Evolutionary conservation across 164 flowering plant species (phyloP).

Genomic region (Pachysandra terminalis): DNA sequence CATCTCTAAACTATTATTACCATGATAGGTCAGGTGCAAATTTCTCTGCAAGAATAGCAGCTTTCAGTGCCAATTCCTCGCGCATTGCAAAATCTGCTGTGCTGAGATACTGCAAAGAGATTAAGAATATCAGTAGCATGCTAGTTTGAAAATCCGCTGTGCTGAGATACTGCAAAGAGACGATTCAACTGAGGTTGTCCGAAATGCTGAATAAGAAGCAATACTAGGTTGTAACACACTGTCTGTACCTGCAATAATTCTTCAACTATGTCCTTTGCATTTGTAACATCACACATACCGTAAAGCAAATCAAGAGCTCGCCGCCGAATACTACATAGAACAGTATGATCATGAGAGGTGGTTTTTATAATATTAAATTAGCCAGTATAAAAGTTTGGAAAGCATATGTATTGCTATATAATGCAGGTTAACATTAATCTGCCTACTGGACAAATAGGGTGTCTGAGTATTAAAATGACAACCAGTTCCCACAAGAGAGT

Average conservation of each 20-base stretch:
- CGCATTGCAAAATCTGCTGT: slow-evolving; percentile 98
- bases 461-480: background rate
- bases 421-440: too few relatives aligned
- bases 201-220: background rate
- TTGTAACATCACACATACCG: slow-evolving; percentile 99
- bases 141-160: background rate
- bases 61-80: slow-evolving; percentile 93
- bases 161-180: too few relatives aligned
- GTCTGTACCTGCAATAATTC: slow-evolving; percentile 84
- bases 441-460: too few relatives aligned
- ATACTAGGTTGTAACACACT: background rate
- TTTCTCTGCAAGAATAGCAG: slow-evolving; percentile 98
- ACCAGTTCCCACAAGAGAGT: background rate
- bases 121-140: slow-evolving; percentile 4
- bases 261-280: slow-evolving; percentile 99
- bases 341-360: background rate
- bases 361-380: background rate
- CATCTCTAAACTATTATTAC: slow-evolving; percentile 32
- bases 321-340: slow-evolving; percentile 71
- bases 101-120: slow-evolving; percentile 77
- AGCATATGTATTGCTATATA: background rate
- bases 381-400: background rate
- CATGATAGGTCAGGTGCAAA: slow-evolving; percentile 98
- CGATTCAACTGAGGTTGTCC: background rate
- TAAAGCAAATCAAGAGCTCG: slow-evolving; percentile 99